Evolutionary conservation across 805 yeast species (phyloP).

Genomic region (Pichia eremophila): DNA sequence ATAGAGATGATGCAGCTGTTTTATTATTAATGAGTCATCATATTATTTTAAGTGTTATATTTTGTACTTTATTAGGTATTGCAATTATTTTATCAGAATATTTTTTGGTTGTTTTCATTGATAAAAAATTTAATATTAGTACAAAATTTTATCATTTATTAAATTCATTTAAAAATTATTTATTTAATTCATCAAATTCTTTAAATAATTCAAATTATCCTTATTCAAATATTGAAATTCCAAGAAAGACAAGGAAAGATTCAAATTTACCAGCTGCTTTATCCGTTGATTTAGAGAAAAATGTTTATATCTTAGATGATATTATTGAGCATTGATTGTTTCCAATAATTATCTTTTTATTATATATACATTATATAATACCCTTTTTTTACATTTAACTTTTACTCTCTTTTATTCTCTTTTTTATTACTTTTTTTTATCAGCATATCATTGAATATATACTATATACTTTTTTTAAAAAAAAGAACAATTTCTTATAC

Average conservation of each 20-base stretch:
- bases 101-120: constrained; percentile 25
- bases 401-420: neutral
- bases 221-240: neutral
- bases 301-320: constrained; percentile 14
- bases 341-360: too few relatives aligned
- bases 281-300: constrained; percentile 27
- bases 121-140: constrained; percentile 4
- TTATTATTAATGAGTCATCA: constrained; percentile 68
- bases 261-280: constrained; percentile 40
- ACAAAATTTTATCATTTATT: constrained; percentile 1
- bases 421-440: neutral
- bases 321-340: constrained; percentile 3
- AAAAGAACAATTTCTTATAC: too few relatives aligned
- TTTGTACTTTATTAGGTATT: constrained; percentile 55
- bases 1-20: constrained; percentile 74
- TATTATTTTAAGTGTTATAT: constrained; percentile 58
- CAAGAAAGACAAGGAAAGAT: constrained; percentile 37
- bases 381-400: too few relatives aligned
- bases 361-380: too few relatives aligned
- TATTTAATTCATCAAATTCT: neutral
- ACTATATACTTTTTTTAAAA: too few relatives aligned
- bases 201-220: neutral
- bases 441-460: neutral
- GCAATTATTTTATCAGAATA: constrained; percentile 38
- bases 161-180: neutral